Conservation (phyloP, 2,329 filamentous ascomycete species). For the Claviceps purpurea region DNA sequence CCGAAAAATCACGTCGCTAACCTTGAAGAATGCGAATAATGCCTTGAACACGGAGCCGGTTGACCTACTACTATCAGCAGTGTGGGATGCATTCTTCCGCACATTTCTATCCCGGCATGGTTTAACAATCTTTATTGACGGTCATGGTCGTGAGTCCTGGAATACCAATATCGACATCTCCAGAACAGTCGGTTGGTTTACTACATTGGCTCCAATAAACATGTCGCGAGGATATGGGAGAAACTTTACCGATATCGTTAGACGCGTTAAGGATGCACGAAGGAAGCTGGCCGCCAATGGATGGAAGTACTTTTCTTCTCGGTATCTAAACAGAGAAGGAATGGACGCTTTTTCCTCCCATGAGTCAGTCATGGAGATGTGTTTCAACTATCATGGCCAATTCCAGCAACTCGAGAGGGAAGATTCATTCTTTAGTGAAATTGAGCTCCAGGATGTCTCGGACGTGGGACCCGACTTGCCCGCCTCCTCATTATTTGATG, state of each 20-base stretch:
- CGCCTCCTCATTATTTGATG: slow-evolving; percentile 1
- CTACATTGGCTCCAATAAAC: slow-evolving; percentile 17
- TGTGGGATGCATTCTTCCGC: slow-evolving; percentile 16
- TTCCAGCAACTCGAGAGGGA: slow-evolving; percentile 9
- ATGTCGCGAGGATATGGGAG: not conserved
- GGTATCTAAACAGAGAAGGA: not conserved
- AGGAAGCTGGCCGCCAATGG: slow-evolving; percentile 1
- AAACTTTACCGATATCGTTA: not conserved
- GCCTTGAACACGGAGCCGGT: slow-evolving; percentile 13
- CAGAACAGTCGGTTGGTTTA: slow-evolving; percentile 26
- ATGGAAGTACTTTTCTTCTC: slow-evolving; percentile 2
- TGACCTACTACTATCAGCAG: slow-evolving; percentile 19
- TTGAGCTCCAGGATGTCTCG: slow-evolving; percentile 1
- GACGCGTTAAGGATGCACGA: not conserved
- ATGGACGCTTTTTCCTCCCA: not conserved
- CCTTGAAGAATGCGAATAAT: slow-evolving; percentile 8
- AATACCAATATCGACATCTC: slow-evolving; percentile 17
- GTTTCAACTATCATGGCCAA: slow-evolving; percentile 8
- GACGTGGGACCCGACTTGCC: slow-evolving; percentile 4
- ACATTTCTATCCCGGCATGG: slow-evolving; percentile 14
- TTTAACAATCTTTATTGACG: slow-evolving; percentile 16
- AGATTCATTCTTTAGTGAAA: slow-evolving; percentile 8
- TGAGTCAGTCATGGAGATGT: slow-evolving; percentile 4
- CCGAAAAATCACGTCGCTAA: slow-evolving; percentile 1
- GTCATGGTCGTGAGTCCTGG: slow-evolving; percentile 18